These are phyloP conservation scores for Paecilomyces formosus DNA, from an alignment of 2,329 filamentous ascomycete species.

Conservation along the genomic window DNA sequence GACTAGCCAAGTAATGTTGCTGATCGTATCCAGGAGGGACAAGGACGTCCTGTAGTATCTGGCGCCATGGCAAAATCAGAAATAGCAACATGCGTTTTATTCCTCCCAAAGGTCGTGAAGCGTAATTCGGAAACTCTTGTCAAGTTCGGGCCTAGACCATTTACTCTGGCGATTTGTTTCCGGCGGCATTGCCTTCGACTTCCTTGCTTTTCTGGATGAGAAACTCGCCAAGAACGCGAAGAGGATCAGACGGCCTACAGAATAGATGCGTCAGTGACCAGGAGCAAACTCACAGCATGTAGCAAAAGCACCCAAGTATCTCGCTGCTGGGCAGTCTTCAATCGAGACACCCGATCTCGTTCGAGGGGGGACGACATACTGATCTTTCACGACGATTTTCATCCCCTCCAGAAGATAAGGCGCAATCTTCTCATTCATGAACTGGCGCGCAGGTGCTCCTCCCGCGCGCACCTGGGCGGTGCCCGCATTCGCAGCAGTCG, in stretches of 20 bases:
- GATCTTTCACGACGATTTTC: conserved; percentile 63
- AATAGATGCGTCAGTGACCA: neutral
- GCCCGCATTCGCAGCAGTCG: neutral
- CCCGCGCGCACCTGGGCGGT: conserved; percentile 51
- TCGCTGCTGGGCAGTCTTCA: neutral
- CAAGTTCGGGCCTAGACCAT: conserved; percentile 14
- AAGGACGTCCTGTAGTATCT: neutral
- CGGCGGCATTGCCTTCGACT: conserved; percentile 41
- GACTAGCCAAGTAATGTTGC: too few species aligned
- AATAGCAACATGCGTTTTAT: neutral
- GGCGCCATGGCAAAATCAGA: neutral
- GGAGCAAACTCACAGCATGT: neutral
- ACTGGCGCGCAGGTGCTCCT: conserved; percentile 62
- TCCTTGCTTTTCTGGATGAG: conserved; percentile 62
- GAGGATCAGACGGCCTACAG: conserved; percentile 57
- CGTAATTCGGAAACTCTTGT: neutral
- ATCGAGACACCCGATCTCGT: neutral
- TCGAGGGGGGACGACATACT: conserved; percentile 45
- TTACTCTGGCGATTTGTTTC: conserved; percentile 9
- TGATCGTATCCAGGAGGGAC: too few species aligned
- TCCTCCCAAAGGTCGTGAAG: neutral
- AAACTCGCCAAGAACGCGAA: conserved; percentile 63
- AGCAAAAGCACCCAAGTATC: neutral
- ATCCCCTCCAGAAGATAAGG: conserved; percentile 64
- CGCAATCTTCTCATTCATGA: conserved; percentile 65